Conservation (phyloP, 2,329 filamentous ascomycete genomes). For the Sclerotinia minor region DNA sequence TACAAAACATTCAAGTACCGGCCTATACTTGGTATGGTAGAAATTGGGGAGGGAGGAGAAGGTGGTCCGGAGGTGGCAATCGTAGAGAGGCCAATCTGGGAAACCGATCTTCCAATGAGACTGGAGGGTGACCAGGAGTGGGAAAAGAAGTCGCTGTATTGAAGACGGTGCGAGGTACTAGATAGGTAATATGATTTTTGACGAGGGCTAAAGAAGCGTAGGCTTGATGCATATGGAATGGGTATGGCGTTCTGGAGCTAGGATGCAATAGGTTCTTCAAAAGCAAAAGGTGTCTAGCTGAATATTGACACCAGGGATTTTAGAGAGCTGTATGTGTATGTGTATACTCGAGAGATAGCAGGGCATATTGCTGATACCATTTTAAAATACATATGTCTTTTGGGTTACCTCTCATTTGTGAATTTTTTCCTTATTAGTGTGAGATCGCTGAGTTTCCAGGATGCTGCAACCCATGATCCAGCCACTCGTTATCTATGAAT, state of each 20-base stretch:
- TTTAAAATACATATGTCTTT: background rate
- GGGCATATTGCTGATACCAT: slow-evolving; percentile 10
- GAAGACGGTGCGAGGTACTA: background rate
- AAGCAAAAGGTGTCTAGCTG: slow-evolving; percentile 18
- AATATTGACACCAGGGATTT: background rate
- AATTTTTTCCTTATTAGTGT: background rate
- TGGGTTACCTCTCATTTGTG: background rate
- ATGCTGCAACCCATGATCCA: too few species aligned
- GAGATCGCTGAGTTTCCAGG: too few species aligned
- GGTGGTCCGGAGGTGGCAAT: slow-evolving; percentile 73
- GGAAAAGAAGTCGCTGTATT: slow-evolving; percentile 40
- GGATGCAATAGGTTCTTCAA: slow-evolving; percentile 7
- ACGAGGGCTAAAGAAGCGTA: background rate
- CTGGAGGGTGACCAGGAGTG: slow-evolving; percentile 62
- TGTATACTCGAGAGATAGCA: slow-evolving; percentile 16
- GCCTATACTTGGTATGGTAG: slow-evolving; percentile 76
- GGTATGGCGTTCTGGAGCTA: slow-evolving; percentile 20
- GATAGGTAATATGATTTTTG: slow-evolving; percentile 13
- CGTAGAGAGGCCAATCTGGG: slow-evolving; percentile 83
- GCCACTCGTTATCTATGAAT: too few species aligned
- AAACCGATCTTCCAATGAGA: slow-evolving; percentile 72
- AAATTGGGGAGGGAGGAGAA: slow-evolving; percentile 44
- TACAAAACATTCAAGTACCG: slow-evolving; percentile 94
- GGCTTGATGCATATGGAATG: slow-evolving; percentile 15
- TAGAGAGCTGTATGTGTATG: background rate